Percentiles rank a stretch among this genome's conserved stretches.
Conservation (phyloP, 371 early-diverging fungal species). For the Lichtheimia corymbifera region DNA sequence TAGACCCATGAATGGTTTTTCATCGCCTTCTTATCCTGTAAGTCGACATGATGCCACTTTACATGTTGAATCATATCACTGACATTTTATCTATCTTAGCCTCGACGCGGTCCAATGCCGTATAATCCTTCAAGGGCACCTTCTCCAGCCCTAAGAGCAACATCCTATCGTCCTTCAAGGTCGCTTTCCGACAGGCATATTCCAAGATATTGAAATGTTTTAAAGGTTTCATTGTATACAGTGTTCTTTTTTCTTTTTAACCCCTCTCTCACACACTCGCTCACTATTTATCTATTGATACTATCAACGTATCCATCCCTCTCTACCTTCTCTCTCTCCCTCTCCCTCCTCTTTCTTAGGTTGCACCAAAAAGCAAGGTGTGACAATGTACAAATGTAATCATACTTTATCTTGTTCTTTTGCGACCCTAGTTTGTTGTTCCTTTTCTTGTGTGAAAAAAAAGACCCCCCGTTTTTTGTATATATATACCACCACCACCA, state of each 20-base stretch:
- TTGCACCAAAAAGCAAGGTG: background rate
- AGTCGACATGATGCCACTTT: constrained; percentile 1
- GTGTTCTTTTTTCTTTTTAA: background rate
- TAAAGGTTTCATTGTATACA: background rate
- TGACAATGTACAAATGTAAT: constrained; percentile 6
- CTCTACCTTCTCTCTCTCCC: background rate
- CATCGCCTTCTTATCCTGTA: constrained; percentile 11
- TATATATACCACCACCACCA: too few species aligned
- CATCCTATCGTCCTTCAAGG: constrained; percentile 21
- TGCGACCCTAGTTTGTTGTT: background rate
- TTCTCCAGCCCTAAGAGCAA: constrained; percentile 21
- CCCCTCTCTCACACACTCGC: too few species aligned
- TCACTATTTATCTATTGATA: too few species aligned
- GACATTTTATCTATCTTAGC: constrained; percentile 17
- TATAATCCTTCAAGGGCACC: constrained; percentile 8
- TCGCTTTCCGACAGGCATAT: constrained; percentile 25
- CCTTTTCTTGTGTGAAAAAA: constrained; percentile 1
- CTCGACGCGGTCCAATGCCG: constrained; percentile 25
- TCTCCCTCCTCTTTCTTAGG: background rate
- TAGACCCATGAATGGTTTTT: constrained; percentile 6
- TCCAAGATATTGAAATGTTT: constrained; percentile 23
- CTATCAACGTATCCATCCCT: background rate
- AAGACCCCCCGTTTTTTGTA: background rate
- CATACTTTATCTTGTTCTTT: too few species aligned
- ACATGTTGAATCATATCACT: too few species aligned